phyloP scores from a whole-genome alignment of 257 asterid genomes.

The Nicotiana benthamiana region DNA sequence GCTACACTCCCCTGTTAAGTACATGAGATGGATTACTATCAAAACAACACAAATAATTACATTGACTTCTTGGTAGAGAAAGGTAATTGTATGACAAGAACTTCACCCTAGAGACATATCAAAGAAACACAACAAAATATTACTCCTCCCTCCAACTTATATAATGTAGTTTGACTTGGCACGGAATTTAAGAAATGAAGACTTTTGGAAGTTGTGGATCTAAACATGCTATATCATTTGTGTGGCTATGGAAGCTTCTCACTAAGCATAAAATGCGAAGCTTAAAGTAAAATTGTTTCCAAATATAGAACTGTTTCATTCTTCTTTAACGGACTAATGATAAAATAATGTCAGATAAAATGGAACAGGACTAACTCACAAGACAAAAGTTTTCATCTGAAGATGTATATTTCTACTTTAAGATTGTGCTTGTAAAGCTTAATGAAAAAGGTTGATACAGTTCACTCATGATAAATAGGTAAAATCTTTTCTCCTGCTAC shows the following conservation, averaged over 20 bases:
- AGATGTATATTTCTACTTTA: background rate
- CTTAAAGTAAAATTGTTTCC: too few relatives aligned
- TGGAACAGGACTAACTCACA: background rate
- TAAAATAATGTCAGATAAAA: too few relatives aligned
- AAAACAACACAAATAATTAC: background rate
- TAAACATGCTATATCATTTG: too few relatives aligned
- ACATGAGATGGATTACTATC: slow-evolving; percentile 3
- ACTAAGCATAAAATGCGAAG: too few relatives aligned
- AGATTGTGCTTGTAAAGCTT: background rate
- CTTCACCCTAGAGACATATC: background rate
- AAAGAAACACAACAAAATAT: background rate
- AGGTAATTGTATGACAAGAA: background rate
- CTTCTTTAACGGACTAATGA: too few relatives aligned
- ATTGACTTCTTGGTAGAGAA: background rate
- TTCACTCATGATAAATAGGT: background rate
- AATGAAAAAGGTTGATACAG: background rate
- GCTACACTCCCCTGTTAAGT: slow-evolving; percentile 52
- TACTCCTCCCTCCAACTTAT: too few relatives aligned
- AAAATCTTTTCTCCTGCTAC: background rate
- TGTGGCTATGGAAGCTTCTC: too few relatives aligned
- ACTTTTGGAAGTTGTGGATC: too few relatives aligned
- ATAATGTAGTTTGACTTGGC: too few relatives aligned
- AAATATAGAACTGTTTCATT: too few relatives aligned
- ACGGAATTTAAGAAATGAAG: too few relatives aligned
- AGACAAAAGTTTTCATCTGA: background rate